These are phyloP conservation scores for Calonectria hongkongensis DNA, from an alignment of 2,329 filamentous ascomycete species.

Conservation along the genomic window DNA sequence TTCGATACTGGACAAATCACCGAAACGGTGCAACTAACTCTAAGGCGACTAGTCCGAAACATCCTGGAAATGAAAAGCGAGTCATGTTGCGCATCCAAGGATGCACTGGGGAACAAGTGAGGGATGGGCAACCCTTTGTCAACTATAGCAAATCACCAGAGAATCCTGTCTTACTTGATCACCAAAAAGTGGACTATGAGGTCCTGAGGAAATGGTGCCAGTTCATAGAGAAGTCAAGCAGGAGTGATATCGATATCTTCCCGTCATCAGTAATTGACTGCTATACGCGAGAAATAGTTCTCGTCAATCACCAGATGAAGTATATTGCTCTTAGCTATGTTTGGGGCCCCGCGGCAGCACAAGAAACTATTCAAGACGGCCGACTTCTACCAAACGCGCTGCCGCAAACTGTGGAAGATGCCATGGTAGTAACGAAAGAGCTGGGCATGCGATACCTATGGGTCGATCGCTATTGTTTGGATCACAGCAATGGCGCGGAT, in stretches of 20 bases:
- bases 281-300: conserved; percentile 27
- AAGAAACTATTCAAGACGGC: neutral
- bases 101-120: neutral
- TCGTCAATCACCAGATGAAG: conserved; percentile 15
- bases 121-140: conserved; percentile 12
- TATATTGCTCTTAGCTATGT: conserved; percentile 39
- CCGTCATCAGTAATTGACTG: conserved; percentile 39
- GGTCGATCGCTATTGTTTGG: conserved; percentile 39
- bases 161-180: conserved; percentile 47
- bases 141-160: conserved; percentile 33
- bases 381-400: conserved; percentile 16
- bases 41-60: neutral
- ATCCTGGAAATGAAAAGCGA: neutral
- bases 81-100: neutral
- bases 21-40: conserved; percentile 1
- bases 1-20: neutral
- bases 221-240: neutral
- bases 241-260: conserved; percentile 17
- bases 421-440: conserved; percentile 36
- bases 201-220: conserved; percentile 21
- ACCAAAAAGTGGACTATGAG: conserved; percentile 15
- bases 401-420: conserved; percentile 37
- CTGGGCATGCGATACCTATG: conserved; percentile 36
- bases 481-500: conserved; percentile 34
- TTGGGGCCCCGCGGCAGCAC: conserved; percentile 19